Percentiles rank a stretch among this genome's conserved stretches.
Conservation (phyloP, 2,329 filamentous ascomycete species). For the Aspergillus niger region DNA sequence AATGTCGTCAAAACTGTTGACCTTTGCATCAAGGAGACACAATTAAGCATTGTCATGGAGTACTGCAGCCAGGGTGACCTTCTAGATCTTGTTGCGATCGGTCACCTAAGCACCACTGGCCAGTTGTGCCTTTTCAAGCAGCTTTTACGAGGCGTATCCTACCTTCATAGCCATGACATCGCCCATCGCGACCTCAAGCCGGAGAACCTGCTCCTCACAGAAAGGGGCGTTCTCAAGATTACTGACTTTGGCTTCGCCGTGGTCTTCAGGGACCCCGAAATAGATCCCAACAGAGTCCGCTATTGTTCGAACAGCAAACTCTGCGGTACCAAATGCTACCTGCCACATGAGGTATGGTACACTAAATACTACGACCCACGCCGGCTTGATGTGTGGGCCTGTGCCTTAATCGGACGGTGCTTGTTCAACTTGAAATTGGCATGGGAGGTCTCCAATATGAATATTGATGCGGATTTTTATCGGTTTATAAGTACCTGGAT, state of each 20-base stretch:
- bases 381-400: conserved; percentile 81
- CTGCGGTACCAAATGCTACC: background rate
- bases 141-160: conserved; percentile 76
- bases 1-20: conserved; percentile 82
- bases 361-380: conserved; percentile 68
- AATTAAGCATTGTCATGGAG: conserved; percentile 93
- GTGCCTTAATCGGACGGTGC: conserved; percentile 78
- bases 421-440: conserved; percentile 51
- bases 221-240: conserved; percentile 81
- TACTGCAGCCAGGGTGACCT: conserved; percentile 83
- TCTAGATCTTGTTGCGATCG: conserved; percentile 71
- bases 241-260: conserved; percentile 90
- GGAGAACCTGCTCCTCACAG: conserved; percentile 79
- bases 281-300: too few relatives aligned
- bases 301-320: background rate
- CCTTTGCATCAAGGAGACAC: conserved; percentile 71
- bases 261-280: conserved; percentile 58
- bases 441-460: background rate
- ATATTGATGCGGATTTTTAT: too few relatives aligned
- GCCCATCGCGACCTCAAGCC: conserved; percentile 90
- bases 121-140: conserved; percentile 88
- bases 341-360: conserved; percentile 3
- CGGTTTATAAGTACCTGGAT: too few relatives aligned
- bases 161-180: conserved; percentile 80
- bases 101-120: conserved; percentile 68